Evolutionary conservation across 2,329 filamentous ascomycete species (phyloP), one percentile per base, ranked within the genome.

Genomic region (Juglanconis oblonga): DNA sequence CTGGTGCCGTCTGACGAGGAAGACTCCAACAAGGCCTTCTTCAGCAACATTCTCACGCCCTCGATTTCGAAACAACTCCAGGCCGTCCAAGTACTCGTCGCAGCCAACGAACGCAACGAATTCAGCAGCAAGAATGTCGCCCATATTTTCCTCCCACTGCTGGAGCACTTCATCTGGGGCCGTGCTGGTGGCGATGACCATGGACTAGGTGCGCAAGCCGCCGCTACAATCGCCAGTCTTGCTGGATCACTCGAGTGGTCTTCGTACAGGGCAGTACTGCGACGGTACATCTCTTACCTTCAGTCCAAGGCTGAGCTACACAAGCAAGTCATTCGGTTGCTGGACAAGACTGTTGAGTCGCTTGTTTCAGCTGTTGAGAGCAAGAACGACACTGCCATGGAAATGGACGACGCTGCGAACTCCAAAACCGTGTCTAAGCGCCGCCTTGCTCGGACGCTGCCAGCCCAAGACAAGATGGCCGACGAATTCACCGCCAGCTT

Each of bases 81-180:
- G 66, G 93, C 95, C 3, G 78, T 99, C 42, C 87, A 90, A 61
- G 83, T 91, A 59, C 79, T 99, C 11, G 87, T 90, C 58, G 77
- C 82, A 8, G 88, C 89, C 64, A 90, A 91, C 58, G 73, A 79
- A 9, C 81, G 81, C 58, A 81, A 84, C 11, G 80, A 85, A 52
- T 78, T 99, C 61, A 83, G 83, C 63, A 90, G 91, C 68, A 86
- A 86, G 55, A 96, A 96, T 68, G 81, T 96, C 64, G 87, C 88
- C 61, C 88, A 94, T 17, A 90, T 97, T 69, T 91, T 98, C 70
- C 85, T 99, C 45, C 96, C 95, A 0, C 80, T 99, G 24, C 81
- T 98, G 9, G 95, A 99, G 70, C 93, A 97, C 71, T 98, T 97
- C 70, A 88, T 97, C 31, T 94, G 97, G 70, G 89, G 92, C 61